These are phyloP conservation scores for Annona cherimola DNA, from an alignment of 164 flowering plant species.

Conservation along the genomic window DNA sequence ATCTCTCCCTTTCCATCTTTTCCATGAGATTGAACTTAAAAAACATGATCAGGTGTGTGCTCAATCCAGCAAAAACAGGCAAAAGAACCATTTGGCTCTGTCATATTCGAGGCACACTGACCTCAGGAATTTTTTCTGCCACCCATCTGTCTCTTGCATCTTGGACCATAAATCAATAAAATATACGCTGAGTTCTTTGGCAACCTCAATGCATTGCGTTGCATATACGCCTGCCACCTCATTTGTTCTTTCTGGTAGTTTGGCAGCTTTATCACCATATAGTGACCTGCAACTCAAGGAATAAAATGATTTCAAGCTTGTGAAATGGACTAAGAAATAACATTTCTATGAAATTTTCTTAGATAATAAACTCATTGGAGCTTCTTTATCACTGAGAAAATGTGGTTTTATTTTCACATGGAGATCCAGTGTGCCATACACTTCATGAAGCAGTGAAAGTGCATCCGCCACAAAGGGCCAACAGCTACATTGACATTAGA, in stretches of 20 bases:
- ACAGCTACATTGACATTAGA: too few relatives aligned
- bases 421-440: background rate
- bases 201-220: slow-evolving; percentile 58
- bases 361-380: background rate
- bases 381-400: background rate
- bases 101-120: slow-evolving; percentile 19
- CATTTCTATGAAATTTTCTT: background rate
- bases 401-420: background rate
- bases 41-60: background rate
- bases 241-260: slow-evolving; percentile 73
- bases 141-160: slow-evolving; percentile 78
- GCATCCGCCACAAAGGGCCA: too few relatives aligned
- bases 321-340: background rate
- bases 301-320: background rate
- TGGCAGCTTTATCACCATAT: slow-evolving; percentile 62
- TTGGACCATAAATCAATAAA: slow-evolving; percentile 75
- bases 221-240: slow-evolving; percentile 71
- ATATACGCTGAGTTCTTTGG: slow-evolving; percentile 49
- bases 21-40: background rate
- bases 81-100: background rate
- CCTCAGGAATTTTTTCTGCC: slow-evolving; percentile 79
- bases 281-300: slow-evolving; percentile 36
- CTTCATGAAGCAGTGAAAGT: too few relatives aligned
- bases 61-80: background rate
- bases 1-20: too few relatives aligned